Conservation (phyloP, 352 stramenopile species). For the Globisporangium echinulatum region DNA sequence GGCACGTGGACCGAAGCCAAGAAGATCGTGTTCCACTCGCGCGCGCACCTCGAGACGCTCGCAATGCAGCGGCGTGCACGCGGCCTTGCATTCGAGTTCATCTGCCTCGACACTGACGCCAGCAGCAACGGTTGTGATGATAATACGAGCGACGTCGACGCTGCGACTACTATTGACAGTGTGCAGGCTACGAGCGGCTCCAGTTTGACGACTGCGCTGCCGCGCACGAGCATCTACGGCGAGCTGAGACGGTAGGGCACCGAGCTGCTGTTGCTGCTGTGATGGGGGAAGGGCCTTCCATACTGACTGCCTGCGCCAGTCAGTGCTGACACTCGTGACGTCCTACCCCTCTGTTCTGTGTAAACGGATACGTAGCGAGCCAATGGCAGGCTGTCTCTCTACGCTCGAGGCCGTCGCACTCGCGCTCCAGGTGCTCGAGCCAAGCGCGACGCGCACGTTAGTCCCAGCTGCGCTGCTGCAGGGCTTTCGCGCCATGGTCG, state of each 20-base stretch:
- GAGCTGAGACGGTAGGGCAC: constrained; percentile 34
- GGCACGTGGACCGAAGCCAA: constrained; percentile 81
- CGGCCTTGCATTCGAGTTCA: constrained; percentile 33
- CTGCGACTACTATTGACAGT: neutral
- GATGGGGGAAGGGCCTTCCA: neutral
- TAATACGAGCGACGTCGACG: neutral
- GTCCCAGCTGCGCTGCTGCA: constrained; percentile 24
- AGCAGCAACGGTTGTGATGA: neutral
- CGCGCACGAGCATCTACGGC: constrained; percentile 48
- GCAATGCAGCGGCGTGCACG: constrained; percentile 16
- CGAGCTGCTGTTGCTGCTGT: neutral
- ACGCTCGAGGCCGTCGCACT: constrained; percentile 64
- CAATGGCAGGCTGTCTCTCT: constrained; percentile 66
- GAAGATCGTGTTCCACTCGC: constrained; percentile 57
- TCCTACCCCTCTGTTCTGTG: no score
- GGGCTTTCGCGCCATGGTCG: constrained; percentile 56
- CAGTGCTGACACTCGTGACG: no score
- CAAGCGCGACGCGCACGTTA: constrained; percentile 5
- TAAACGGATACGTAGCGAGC: constrained; percentile 31
- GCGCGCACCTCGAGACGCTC: constrained; percentile 28
- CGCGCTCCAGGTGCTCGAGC: constrained; percentile 40
- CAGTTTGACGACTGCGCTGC: no score
- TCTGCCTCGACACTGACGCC: constrained; percentile 30
- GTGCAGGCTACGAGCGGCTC: no score
- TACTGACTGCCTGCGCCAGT: no score